Conservation (phyloP, 495 filamentous ascomycete species). For the Friedmanniomyces simplex region DNA sequence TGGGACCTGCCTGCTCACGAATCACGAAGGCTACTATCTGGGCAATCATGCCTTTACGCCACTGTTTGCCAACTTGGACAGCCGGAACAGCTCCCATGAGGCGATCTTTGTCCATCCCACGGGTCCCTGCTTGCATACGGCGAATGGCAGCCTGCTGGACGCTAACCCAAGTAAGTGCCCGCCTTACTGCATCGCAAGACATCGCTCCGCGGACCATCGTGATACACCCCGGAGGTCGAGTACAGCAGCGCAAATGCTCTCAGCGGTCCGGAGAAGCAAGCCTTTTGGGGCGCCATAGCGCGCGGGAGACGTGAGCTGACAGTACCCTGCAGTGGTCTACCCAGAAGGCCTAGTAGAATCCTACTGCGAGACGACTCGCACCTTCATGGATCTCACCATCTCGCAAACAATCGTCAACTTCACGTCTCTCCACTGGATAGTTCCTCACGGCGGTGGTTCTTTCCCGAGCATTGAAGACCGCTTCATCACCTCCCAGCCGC, state of each 20-base stretch:
- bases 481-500: conserved; percentile 10
- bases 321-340: conserved; percentile 17
- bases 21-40: conserved; percentile 24
- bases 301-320: too few relatives aligned
- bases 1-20: conserved; percentile 21
- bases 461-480: conserved; percentile 24
- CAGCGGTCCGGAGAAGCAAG: too few relatives aligned
- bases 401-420: conserved; percentile 19
- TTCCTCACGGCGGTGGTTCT: conserved; percentile 25
- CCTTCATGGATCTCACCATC: conserved; percentile 23
- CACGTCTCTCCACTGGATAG: conserved; percentile 20
- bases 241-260: too few relatives aligned
- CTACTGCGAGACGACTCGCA: conserved; percentile 26
- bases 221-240: too few relatives aligned
- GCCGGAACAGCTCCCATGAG: conserved; percentile 2
- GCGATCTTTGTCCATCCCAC: conserved; percentile 25
- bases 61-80: conserved; percentile 18
- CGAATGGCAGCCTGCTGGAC: conserved; percentile 12
- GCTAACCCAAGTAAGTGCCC: conserved; percentile 22
- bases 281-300: too few relatives aligned
- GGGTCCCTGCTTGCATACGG: conserved; percentile 13
- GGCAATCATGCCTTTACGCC: conserved; percentile 16
- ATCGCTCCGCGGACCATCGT: too few relatives aligned
- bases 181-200: too few relatives aligned
- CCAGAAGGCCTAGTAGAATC: conserved; percentile 23